Conservation (phyloP, 2,329 filamentous ascomycete genomes). For the Geosmithia putterillii region DNA sequence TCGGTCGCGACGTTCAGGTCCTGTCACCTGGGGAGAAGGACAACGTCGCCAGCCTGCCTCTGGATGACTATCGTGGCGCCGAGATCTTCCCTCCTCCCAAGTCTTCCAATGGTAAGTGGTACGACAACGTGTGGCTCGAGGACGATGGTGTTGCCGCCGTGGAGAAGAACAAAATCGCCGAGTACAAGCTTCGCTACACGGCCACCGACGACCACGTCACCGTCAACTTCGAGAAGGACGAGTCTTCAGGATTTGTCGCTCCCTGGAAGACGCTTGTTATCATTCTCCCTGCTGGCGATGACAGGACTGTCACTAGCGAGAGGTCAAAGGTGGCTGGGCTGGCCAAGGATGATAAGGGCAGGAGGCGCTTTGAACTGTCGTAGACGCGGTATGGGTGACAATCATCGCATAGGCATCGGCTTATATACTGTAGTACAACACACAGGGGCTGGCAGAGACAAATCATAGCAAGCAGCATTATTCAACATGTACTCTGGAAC, state of each 20-base stretch:
- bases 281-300: constrained; percentile 18
- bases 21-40: constrained; percentile 19
- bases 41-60: constrained; percentile 23
- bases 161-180: constrained; percentile 17
- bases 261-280: constrained; percentile 19
- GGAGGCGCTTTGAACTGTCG: constrained; percentile 9
- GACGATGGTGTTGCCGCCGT: constrained; percentile 22
- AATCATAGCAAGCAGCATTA: too few relatives aligned
- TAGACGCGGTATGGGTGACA: background rate
- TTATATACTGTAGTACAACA: too few relatives aligned
- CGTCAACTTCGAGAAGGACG: constrained; percentile 15
- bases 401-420: too few relatives aligned
- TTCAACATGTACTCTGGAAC: too few relatives aligned
- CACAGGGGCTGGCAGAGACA: too few relatives aligned
- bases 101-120: constrained; percentile 10
- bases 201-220: constrained; percentile 8
- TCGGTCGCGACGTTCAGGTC: constrained; percentile 23
- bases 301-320: constrained; percentile 6
- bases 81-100: constrained; percentile 27
- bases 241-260: constrained; percentile 17
- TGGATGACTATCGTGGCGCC: constrained; percentile 27
- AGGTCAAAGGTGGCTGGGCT: constrained; percentile 5
- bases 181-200: constrained; percentile 16
- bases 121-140: constrained; percentile 20
- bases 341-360: constrained; percentile 9